Base-by-base conservation (phyloP, 768 basidiomycete species). In the Hygrocybe punicea region DNA sequence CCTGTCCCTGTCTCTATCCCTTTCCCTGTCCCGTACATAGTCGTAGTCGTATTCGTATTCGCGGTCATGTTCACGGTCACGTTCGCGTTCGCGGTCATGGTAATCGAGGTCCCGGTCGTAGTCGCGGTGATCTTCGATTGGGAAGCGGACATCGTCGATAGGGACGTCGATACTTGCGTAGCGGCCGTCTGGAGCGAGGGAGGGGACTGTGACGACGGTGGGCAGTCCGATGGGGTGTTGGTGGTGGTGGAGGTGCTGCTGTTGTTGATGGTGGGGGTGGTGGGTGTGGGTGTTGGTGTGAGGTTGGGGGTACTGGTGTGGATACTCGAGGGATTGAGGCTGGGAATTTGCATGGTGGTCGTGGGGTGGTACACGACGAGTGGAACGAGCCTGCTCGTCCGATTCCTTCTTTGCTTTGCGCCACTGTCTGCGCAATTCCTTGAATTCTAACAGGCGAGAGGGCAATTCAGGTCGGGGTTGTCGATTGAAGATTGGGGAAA, bases 351-450 rank as follows among this genome's bases (percentile, higher is more conserved):
- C 35, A 23, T 17, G 37, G 10, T 70, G 69, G 24, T 76, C 73
- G 23, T 14, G 71, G 58, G 44, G 70, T 51, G 25, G 68, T 63
- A 21, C 24, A 14, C 46, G 35, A 14, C 25, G 35, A 10, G 5
- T 16, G 7, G 46, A 9, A 40, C 45, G 36, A 34, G 21, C 16
- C n/a, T 47, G 42, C 21, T 51, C 49, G 16, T 51, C 77, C 16
- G 75, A 68, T 66, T 93, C 91, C 72, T 95, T 93, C 78, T 95
- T 97, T 62, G 85, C 82, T 76, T 92, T 92, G 40, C 94, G 86
- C 94, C 96, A 97, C 64, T 89, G 88, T 71, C 95, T 98, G 56
- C 96, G 86, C 65, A 98, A 84, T 68, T 98, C 96, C 67, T 96
- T 98, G 81, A 98, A 99, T 78, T 98, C 96, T 98, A n/a, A n/a